These are phyloP conservation scores for Cyberlindnera americana DNA, from an alignment of 805 yeast species.

Conservation along the genomic window DNA sequence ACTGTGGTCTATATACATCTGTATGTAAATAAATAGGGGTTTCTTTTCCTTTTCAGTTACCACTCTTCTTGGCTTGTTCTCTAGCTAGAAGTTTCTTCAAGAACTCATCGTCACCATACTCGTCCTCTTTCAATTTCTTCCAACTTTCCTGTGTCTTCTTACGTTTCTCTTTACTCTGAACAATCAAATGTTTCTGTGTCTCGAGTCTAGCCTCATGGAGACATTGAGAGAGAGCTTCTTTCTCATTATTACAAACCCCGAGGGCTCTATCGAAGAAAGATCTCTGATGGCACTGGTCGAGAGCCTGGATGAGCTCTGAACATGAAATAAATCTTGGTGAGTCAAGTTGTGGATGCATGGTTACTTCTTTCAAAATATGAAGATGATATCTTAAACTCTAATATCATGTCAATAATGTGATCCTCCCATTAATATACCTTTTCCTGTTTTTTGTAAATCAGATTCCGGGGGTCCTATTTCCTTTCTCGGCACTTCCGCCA, in stretches of 20 bases:
- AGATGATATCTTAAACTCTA: no score
- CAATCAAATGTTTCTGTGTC: conserved; percentile 51
- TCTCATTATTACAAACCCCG: conserved; percentile 82
- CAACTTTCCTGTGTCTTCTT: conserved; percentile 52
- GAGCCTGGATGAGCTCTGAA: conserved; percentile 75
- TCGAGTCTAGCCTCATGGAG: conserved; percentile 71
- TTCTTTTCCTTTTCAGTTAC: conserved; percentile 10
- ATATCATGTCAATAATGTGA: no score
- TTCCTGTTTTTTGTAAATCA: no score
- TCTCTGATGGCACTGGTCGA: conserved; percentile 81
- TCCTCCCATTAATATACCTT: no score
- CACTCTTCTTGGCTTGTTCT: conserved; percentile 38
- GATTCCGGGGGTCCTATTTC: no score
- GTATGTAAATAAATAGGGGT: not conserved
- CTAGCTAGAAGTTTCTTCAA: conserved; percentile 61
- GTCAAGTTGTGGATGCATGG: conserved; percentile 54
- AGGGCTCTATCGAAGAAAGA: conserved; percentile 65
- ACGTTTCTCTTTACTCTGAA: conserved; percentile 53
- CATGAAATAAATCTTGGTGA: conserved; percentile 56
- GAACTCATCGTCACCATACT: conserved; percentile 71
- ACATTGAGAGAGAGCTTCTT: conserved; percentile 75
- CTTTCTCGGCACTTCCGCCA: no score
- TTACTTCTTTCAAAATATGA: no score
- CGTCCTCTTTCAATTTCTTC: conserved; percentile 68
- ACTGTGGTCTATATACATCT: not conserved